Evolutionary conservation across 2,329 filamentous ascomycete species (phyloP), one percentile per base, ranked within the genome.

Genomic region (Aquanectria penicillioides): DNA sequence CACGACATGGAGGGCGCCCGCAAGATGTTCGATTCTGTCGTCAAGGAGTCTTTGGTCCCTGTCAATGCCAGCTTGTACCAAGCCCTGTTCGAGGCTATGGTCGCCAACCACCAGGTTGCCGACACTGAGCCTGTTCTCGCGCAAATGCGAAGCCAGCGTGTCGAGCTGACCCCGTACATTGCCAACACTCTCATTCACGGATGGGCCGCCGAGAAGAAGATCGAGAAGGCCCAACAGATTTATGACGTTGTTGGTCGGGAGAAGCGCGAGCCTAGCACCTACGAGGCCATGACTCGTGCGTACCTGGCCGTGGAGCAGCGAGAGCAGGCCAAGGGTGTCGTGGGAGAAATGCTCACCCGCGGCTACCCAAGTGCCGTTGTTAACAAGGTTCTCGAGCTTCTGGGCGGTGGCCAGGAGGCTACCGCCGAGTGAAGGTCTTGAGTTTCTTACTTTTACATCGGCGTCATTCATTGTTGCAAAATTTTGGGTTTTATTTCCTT

Each of bases 131-230:
- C 87, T 1, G 77, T 97, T 7, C 85, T 98, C 15, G 78, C 80
- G 18, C 84, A 92, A 67, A 98, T 99, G 95, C 83, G 82, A 52
- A 75, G 79, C 46, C 87, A 86, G 58, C 80, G 87, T 31, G 89
- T 99, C 10, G 90, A 93, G 69, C 88, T 98, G 82, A 98, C 95
- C 3, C 91, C 95, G 0, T 99, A 99, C 79, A 98, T 99, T 73
- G 95, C 95, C 72, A 99, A 99, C 81, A 97, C 94, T 6, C 84
- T 99, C 40, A 98, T 99, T 71, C 94, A 98, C 73, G 95, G 95
- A 63, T 99, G 95, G 94, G 92, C 94, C 18, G 85, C 89, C 12
- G 91, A 91, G 74, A 90, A 90, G 77, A 86, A 96, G 63, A 91
- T 98, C 38, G 78, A 80, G 59, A 94, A 93, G 76, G 92, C 93